Evolutionary conservation across 768 basidiomycete species (phyloP).

Genomic region (Lactifluus volemus): DNA sequence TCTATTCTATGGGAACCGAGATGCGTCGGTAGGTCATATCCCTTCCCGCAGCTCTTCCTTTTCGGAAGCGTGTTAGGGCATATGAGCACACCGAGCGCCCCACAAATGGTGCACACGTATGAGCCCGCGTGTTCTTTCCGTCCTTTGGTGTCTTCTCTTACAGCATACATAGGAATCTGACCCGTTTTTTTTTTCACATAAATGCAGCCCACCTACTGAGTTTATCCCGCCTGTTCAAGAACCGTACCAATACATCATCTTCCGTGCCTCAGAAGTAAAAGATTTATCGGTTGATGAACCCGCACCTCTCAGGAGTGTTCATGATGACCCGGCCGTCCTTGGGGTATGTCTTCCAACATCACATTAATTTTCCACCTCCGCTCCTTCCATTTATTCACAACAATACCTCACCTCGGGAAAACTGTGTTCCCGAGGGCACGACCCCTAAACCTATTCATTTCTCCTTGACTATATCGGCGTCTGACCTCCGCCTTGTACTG

Average conservation of each 20-base stretch:
- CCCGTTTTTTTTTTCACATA: conserved; percentile 27
- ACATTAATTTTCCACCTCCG: conserved; percentile 13
- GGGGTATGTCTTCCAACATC: conserved; percentile 42
- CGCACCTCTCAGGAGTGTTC: conserved; percentile 47
- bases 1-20: conserved; percentile 87
- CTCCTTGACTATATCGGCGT: conserved; percentile 42
- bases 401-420: conserved; percentile 36
- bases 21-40: conserved; percentile 52
- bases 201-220: conserved; percentile 53
- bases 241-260: conserved; percentile 85
- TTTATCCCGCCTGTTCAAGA: conserved; percentile 79
- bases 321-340: conserved; percentile 79
- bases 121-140: conserved; percentile 45
- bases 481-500: background rate
- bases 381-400: conserved; percentile 21
- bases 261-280: conserved; percentile 84
- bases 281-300: conserved; percentile 80
- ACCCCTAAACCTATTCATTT: conserved; percentile 48
- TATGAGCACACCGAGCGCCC: conserved; percentile 32
- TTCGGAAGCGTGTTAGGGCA: conserved; percentile 34
- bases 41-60: background rate
- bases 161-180: conserved; percentile 2
- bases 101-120: conserved; percentile 46
- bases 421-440: conserved; percentile 36
- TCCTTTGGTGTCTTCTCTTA: background rate